phyloP scores from a whole-genome alignment of 345 rosid genomes.

The Raphanus sativus region DNA sequence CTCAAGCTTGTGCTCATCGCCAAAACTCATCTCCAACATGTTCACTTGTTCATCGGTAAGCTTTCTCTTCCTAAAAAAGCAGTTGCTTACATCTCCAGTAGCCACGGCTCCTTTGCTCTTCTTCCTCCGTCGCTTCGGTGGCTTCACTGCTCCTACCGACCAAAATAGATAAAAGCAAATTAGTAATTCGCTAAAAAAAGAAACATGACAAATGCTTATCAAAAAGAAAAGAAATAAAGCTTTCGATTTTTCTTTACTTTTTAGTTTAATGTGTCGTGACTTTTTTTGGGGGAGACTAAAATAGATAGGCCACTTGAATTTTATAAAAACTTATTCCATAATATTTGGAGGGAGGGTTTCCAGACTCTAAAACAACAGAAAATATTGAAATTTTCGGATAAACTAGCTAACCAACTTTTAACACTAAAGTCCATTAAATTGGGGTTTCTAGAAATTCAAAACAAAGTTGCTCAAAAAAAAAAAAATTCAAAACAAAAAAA shows the following conservation, averaged over 20 bases:
- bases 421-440: constrained; percentile 8
- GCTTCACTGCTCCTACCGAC: constrained; percentile 47
- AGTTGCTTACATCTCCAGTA: constrained; percentile 12
- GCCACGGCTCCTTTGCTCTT: constrained; percentile 48
- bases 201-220: not conserved
- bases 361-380: not conserved
- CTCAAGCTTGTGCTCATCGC: constrained; percentile 77
- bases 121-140: constrained; percentile 50
- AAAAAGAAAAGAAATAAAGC: not conserved
- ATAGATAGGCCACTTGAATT: constrained; percentile 15
- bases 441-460: constrained; percentile 1
- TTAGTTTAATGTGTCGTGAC: constrained; percentile 2
- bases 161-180: not conserved
- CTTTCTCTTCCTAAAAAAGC: constrained; percentile 63
- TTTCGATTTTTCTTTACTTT: not conserved
- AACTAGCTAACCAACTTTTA: not conserved
- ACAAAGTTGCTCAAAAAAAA: too few relatives aligned
- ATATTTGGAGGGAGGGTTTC: not conserved
- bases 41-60: constrained; percentile 64
- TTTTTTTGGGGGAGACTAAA: constrained; percentile 5
- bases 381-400: not conserved
- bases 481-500: too few relatives aligned
- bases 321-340: constrained; percentile 5
- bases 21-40: constrained; percentile 68
- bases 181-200: not conserved